Conservation (phyloP, 106 monocot genomes). For the Dioscorea alata region DNA sequence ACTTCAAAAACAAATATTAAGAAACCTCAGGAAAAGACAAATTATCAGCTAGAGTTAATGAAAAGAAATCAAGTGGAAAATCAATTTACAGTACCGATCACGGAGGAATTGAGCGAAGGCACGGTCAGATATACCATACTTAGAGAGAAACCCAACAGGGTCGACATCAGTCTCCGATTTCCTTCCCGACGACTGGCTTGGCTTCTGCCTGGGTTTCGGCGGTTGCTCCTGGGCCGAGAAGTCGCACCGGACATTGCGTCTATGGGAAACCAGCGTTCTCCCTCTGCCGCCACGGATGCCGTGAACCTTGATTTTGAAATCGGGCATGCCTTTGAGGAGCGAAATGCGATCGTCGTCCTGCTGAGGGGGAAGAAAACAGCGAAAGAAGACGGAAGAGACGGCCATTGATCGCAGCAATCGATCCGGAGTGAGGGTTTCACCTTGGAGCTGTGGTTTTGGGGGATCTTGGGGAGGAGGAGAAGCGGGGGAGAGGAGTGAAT, state of each 20-base stretch:
- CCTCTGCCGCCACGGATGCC: not conserved
- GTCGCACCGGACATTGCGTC: not conserved
- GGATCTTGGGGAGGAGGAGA: not conserved
- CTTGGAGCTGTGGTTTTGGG: not conserved
- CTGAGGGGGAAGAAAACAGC: not conserved
- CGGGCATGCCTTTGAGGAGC: not conserved
- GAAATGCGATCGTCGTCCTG: not conserved
- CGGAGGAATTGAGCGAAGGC: conserved; percentile 63
- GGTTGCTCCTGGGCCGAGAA: not conserved
- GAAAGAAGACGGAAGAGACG: not conserved
- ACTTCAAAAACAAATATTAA: not conserved
- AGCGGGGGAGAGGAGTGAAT: not conserved
- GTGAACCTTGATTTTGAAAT: too few species aligned
- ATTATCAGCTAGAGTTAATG: not conserved
- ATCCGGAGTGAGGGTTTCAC: too few species aligned
- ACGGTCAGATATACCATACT: conserved; percentile 44
- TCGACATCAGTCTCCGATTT: conserved; percentile 21
- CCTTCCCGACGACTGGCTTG: not conserved
- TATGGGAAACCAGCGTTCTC: not conserved
- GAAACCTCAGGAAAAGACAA: not conserved
- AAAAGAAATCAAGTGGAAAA: not conserved
- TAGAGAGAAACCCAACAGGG: conserved; percentile 57
- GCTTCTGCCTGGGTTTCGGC: not conserved
- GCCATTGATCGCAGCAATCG: not conserved
- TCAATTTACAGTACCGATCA: conserved; percentile 27